These are phyloP conservation scores for Exutisphaerella laricina DNA, from an alignment of 2,329 filamentous ascomycete species.

Conservation along the genomic window DNA sequence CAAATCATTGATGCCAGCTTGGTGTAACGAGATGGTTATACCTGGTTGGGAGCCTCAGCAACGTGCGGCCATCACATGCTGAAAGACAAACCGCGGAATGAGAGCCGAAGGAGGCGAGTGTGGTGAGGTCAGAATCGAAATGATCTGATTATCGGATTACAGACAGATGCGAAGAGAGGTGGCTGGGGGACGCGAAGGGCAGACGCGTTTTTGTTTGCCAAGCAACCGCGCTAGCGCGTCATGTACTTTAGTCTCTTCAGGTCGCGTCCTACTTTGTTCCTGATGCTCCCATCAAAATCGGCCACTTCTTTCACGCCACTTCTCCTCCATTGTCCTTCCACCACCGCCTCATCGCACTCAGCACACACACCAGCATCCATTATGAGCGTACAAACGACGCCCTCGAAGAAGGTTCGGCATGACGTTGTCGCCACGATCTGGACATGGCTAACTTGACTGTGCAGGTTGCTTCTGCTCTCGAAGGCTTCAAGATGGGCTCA, in stretches of 20 bases:
- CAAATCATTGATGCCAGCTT: no score
- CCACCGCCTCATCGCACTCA: constrained; percentile 10
- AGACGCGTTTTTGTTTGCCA: no score
- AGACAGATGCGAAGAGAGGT: neutral
- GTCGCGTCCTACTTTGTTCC: constrained; percentile 13
- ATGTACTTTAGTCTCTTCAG: no score
- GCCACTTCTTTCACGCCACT: neutral
- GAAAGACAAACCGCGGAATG: neutral
- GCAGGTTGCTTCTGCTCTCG: constrained; percentile 80
- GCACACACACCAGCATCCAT: constrained; percentile 19
- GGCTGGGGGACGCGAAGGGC: constrained; percentile 2
- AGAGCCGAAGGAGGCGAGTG: neutral
- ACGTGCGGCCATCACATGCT: no score
- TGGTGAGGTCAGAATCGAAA: constrained; percentile 6
- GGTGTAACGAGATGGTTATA: no score
- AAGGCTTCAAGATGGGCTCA: constrained; percentile 87
- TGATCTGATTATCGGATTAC: neutral
- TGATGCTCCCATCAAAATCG: neutral
- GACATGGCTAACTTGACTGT: constrained; percentile 34
- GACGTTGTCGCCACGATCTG: constrained; percentile 35
- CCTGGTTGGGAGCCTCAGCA: no score
- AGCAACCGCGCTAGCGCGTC: no score
- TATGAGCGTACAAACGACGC: constrained; percentile 63
- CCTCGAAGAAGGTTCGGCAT: constrained; percentile 63
- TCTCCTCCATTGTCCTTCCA: constrained; percentile 10